Evolutionary conservation across 2,329 filamentous ascomycete species (phyloP), one percentile per base, ranked within the genome.

Genomic region (Seiridium unicorne): DNA sequence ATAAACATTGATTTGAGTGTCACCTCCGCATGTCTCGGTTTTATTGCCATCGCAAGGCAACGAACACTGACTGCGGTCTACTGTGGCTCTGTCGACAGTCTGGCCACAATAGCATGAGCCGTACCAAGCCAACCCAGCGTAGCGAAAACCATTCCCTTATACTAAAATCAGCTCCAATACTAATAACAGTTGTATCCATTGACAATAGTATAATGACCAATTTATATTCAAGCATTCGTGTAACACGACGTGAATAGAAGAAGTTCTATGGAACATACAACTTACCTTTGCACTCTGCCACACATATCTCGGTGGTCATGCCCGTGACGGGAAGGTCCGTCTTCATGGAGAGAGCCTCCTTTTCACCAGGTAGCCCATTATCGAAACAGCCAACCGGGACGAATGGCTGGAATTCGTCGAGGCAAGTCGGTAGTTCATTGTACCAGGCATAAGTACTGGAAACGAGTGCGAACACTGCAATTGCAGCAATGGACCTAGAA

Each of bases 11-110:
- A 85, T 78, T 36, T 71, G 66, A 7, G 75, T 73, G 58, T 78
- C 73, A 26, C 81, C 79, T 58, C 82, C 83, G 62, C 82, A 85
- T 34, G 62, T 73, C 68, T 81, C 60, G n/a, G 67, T 65, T 46
- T 69, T 72, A 75, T 82, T 77, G 44, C 77, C 78, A 35, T 72
- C 80, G 69, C 86, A 81, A 8, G 81, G 74, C 59, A 86, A 84
- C 69, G 78, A 85, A 66, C 88, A 89, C 44, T 85, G 77, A 13
- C 81, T 75, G 26, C 80, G 78, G 3, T 76, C 69, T 13, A 89
- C 70, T 63, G 77, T 77, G 66, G 84, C 81, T n/a, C 80, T 79
- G 63, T 83, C 73, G 62, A 83, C 77, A 35, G 79, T 80, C 62
- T 82, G 73, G 38, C 81, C 77, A 63, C 81, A 81, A 70, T 83